Base-by-base conservation (phyloP, 345 rosid genomes). In the Acer campestre region DNA sequence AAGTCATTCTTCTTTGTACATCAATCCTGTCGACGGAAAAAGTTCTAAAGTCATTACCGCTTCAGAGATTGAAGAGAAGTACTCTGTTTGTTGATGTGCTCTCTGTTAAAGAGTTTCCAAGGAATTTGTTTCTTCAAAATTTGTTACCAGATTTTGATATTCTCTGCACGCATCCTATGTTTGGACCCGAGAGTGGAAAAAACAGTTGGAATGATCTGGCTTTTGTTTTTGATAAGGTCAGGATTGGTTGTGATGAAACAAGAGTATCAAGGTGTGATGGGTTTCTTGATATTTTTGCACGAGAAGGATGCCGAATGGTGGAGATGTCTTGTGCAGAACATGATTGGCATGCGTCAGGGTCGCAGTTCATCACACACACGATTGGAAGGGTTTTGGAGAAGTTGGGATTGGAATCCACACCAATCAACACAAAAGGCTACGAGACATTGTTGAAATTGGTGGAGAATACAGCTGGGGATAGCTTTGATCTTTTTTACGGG, bases 301-400 rank as follows among this genome's bases (percentile, higher is more conserved):
- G 74, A 42, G 94, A 94, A 81, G 93, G 96, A 65, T 94, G 96
- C 84, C 73, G 68, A 53, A 94, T 94, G 98, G 92, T 91, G 71
- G 93, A 91, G 86, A 94, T 94, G 96, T 81, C 91, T 22, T 94
- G 98, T 77, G 87, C 89, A 51, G 96, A 94, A 80, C 97, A 94
- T 75, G 98, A 94, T 81, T 18, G 86, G 85, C 83, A 94, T 76
- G 98, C 96, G 4, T 94, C 96, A 14, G 97, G 93, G 40, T 90
- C 96, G 0, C 98, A 94, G 85, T 94, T 94, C 70, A 87, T 93
- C 62, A 90, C 97, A 5, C 97, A 94, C 77, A 93, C 96, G 3
- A 78, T 87, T 75, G 97, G 97, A 73, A 87, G 97, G 80, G 80
- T 88, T 75, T 76, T 93, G 73, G 97, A 93, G 83, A 91, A 86